Conservation (phyloP, 768 basidiomycete genomes). For the Suillus hirtellus region DNA sequence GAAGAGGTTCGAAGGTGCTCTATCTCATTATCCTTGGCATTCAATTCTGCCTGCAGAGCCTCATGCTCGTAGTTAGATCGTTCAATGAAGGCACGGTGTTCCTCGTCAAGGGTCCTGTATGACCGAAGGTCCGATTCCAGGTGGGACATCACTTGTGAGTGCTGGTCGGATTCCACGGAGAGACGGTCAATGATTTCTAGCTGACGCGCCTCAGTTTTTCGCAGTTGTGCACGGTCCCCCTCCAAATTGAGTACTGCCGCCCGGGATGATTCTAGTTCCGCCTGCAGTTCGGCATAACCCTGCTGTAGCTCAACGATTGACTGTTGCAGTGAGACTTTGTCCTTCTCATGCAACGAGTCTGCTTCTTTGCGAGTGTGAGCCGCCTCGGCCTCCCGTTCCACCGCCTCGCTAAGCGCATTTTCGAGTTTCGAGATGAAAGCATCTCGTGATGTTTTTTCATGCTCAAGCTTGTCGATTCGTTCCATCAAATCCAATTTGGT, state of each 20-base stretch:
- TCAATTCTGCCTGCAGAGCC: conserved; percentile 60
- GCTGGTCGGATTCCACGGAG: conserved; percentile 42
- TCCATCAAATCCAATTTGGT: conserved; percentile 70
- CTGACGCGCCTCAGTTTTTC: conserved; percentile 54
- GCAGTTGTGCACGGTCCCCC: conserved; percentile 59
- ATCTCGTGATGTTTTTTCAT: conserved; percentile 56
- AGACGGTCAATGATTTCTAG: conserved; percentile 62
- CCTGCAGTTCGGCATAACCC: conserved; percentile 61
- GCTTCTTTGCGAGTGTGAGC: conserved; percentile 47
- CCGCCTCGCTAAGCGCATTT: conserved; percentile 53
- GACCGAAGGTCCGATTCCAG: conserved; percentile 57
- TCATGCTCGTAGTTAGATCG: conserved; percentile 73
- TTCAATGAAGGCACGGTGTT: conserved; percentile 63
- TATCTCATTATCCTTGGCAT: conserved; percentile 65
- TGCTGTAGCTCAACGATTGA: conserved; percentile 60
- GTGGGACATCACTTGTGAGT: conserved; percentile 53
- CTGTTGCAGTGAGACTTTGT: conserved; percentile 47
- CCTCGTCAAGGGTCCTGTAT: conserved; percentile 47
- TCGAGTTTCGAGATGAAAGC: conserved; percentile 62
- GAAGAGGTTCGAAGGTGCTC: conserved; percentile 50
- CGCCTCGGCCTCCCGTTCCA: conserved; percentile 48
- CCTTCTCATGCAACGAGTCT: conserved; percentile 51
- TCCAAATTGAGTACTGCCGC: conserved; percentile 61
- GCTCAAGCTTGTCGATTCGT: conserved; percentile 56
- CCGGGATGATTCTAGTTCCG: conserved; percentile 56